phyloP scores from a whole-genome alignment of 169 alveolate genomes.

The Condylostoma magnum region DNA sequence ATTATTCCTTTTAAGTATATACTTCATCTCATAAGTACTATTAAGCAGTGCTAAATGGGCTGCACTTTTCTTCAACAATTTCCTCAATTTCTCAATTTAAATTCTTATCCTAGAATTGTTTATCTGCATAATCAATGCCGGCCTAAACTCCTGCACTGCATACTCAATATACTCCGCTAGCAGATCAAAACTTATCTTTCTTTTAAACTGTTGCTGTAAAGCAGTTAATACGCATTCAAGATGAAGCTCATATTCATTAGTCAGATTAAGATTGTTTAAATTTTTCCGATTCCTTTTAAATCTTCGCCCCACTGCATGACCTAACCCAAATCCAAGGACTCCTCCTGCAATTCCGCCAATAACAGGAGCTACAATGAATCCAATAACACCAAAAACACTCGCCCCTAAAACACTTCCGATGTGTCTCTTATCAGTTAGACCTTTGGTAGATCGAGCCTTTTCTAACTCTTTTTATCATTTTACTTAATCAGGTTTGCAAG shows the following conservation, averaged over 20 bases:
- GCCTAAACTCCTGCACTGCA: neutral
- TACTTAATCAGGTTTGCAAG: no score
- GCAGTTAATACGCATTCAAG: neutral
- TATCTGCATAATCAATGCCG: slow-evolving; percentile 14
- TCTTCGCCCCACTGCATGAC: slow-evolving; percentile 18
- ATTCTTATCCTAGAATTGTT: neutral
- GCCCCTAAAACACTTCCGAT: slow-evolving; percentile 2
- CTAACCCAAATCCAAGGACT: neutral
- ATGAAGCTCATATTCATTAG: neutral
- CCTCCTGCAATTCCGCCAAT: slow-evolving; percentile 1
- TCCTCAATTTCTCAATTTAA: neutral
- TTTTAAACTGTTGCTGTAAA: neutral
- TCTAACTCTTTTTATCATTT: no score
- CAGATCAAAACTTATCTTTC: neutral
- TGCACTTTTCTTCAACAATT: slow-evolving; percentile 1
- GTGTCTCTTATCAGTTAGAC: slow-evolving; percentile 2
- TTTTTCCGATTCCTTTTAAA: neutral
- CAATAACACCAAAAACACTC: neutral
- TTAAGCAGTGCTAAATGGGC: slow-evolving; percentile 1
- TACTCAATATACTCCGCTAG: neutral
- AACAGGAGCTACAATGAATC: neutral
- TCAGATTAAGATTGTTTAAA: no score
- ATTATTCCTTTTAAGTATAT: neutral
- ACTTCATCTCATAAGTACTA: neutral
- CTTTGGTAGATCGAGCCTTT: no score